Evolutionary conservation across 202 grass and related monocot species (phyloP).

Genomic region (Setaria italica): DNA sequence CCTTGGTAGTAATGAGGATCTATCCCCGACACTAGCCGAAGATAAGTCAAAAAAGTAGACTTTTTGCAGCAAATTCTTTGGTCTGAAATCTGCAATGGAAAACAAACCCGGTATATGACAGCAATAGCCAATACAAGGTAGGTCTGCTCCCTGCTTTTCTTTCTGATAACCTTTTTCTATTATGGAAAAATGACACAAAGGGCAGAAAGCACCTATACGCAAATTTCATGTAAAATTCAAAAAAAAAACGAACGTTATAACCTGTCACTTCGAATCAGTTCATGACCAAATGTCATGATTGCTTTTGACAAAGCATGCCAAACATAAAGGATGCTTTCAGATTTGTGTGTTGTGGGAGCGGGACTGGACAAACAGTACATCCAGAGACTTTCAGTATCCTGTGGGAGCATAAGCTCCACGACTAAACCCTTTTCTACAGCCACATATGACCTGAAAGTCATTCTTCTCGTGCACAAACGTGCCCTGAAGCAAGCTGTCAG

Average conservation of each 20-base stretch:
- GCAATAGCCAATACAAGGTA: slow-evolving; percentile 39
- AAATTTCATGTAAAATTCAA: neutral
- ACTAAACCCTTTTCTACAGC: neutral
- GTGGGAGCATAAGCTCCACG: slow-evolving; percentile 34
- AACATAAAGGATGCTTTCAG: slow-evolving; percentile 5
- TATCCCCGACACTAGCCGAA: no score
- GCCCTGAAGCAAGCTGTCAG: slow-evolving; percentile 22
- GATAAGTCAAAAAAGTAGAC: slow-evolving; percentile 44
- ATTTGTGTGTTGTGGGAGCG: slow-evolving; percentile 24
- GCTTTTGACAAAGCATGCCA: slow-evolving; percentile 39
- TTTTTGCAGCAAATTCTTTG: slow-evolving; percentile 44
- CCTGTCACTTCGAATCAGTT: slow-evolving; percentile 13
- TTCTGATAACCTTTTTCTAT: slow-evolving; percentile 22
- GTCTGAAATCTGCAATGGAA: slow-evolving; percentile 28
- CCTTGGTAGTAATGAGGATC: no score
- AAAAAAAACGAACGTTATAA: neutral
- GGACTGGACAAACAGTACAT: slow-evolving; percentile 27
- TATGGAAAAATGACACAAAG: neutral
- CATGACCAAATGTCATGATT: slow-evolving; percentile 15
- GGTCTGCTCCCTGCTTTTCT: slow-evolving; percentile 49
- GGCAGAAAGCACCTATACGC: neutral
- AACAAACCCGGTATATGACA: neutral
- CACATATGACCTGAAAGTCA: neutral
- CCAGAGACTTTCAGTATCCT: slow-evolving; percentile 24
- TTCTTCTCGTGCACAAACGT: slow-evolving; percentile 33